phyloP scores from a whole-genome alignment of 768 basidiomycete species.

The Macrolepiota fuliginosa region DNA sequence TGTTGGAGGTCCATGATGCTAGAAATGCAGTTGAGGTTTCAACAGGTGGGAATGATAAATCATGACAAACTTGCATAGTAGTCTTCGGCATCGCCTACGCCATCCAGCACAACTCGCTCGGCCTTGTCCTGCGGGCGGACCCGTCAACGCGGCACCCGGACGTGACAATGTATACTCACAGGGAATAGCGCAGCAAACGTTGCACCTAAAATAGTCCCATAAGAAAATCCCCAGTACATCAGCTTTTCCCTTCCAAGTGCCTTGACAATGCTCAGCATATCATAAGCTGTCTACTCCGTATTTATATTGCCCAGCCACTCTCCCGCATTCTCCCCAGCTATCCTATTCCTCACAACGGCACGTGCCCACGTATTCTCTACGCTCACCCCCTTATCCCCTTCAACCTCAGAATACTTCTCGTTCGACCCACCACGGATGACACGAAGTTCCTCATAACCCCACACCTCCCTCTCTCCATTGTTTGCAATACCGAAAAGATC shows the following conservation, averaged over 20 bases:
- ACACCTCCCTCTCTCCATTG: background rate
- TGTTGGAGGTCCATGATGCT: slow-evolving; percentile 34
- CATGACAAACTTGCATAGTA: slow-evolving; percentile 31
- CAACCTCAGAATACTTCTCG: background rate
- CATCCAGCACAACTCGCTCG: slow-evolving; percentile 36
- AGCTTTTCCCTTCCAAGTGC: slow-evolving; percentile 30
- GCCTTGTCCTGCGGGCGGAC: slow-evolving; percentile 29
- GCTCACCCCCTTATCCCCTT: slow-evolving; percentile 4
- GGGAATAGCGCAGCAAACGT: slow-evolving; percentile 23
- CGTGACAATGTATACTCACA: slow-evolving; percentile 10
- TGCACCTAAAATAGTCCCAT: slow-evolving; percentile 21
- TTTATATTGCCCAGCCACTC: slow-evolving; percentile 29
- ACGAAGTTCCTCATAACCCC: slow-evolving; percentile 12
- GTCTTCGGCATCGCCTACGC: slow-evolving; percentile 38
- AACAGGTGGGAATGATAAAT: background rate
- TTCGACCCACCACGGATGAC: slow-evolving; percentile 24
- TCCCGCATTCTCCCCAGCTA: slow-evolving; percentile 25
- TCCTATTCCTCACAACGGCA: slow-evolving; percentile 25
- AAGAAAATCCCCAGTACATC: slow-evolving; percentile 34
- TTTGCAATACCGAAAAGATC: slow-evolving; percentile 28
- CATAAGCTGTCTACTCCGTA: slow-evolving; percentile 33
- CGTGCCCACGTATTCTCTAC: slow-evolving; percentile 31
- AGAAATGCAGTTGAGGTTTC: background rate
- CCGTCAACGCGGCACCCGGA: background rate
- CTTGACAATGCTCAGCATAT: slow-evolving; percentile 34